A percentile compares a stretch with the other conserved stretches of the same genome.
These are phyloP conservation scores for Penicillium fuscoglaucum DNA, from an alignment of 2,329 filamentous ascomycete species.

Conservation along the genomic window DNA sequence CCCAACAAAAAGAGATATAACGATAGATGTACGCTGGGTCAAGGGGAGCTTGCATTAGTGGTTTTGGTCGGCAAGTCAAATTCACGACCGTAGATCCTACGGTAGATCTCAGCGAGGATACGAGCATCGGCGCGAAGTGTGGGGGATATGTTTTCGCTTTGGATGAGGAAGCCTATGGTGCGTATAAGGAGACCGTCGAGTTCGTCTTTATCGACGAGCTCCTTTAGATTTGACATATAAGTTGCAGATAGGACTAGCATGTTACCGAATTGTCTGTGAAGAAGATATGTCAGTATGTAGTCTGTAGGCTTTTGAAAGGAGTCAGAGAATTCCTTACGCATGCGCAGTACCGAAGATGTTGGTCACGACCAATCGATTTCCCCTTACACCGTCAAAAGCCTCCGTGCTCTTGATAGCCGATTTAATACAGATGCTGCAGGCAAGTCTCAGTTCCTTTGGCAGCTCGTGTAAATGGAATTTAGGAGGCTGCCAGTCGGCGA, in stretches of 20 bases:
- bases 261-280: conserved; percentile 86
- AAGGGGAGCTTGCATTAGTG: too few species aligned
- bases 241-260: conserved; percentile 82
- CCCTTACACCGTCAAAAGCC: conserved; percentile 7
- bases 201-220: conserved; percentile 56
- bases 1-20: too few species aligned
- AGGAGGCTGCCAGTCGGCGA: conserved; percentile 17
- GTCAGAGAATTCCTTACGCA: conserved; percentile 1
- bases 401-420: conserved; percentile 5
- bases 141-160: conserved; percentile 70
- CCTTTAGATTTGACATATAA: conserved; percentile 65
- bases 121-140: conserved; percentile 71
- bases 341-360: conserved; percentile 12
- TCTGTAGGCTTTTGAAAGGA: too few species aligned
- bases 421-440: conserved; percentile 1
- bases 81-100: too few species aligned
- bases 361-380: conserved; percentile 6
- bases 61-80: too few species aligned
- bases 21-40: too few species aligned
- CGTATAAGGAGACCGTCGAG: conserved; percentile 65
- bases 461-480: conserved; percentile 29
- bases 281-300: conserved; percentile 24
- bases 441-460: conserved; percentile 41
- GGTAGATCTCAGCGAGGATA: conserved; percentile 62
- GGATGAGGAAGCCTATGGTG: conserved; percentile 74